Base-by-base conservation (phyloP, 2,329 filamentous ascomycete species). In the Fusarium beomiforme region DNA sequence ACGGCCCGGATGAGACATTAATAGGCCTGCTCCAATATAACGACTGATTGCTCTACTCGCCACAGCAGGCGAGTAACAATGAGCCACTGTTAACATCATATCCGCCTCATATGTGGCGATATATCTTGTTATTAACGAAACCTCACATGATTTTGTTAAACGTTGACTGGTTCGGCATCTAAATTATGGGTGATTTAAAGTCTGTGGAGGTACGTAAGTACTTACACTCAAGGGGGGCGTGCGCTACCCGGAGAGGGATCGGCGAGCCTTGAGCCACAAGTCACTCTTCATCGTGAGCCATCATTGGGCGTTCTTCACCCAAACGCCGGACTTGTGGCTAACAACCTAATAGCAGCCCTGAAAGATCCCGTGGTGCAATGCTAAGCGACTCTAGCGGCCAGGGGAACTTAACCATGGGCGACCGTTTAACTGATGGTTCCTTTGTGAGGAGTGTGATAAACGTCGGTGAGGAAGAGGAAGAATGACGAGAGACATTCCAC, bases 251-350 rank as follows among this genome's bases (percentile, higher is more conserved):
- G 64, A 67, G 55, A 63, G 66, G 66, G 70, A 77, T 77, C 70
- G 72, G 58, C 71, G 60, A 68, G 58, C 63, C 50, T 64, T 61
- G 74, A 76, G 74, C 75, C 73, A 76, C 70, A 77, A 75, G 75
- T 76, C 70, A 69, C 70, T 73, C 53, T 62, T 47, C 65, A 73
- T 72, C 64, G 39, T 43, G 64, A 53, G 21, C 59, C 58, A 58
- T 66, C 55, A 62, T 66, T 74, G 63, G 69, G 21, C 57, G 54
- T 37, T 41, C n/a, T 60, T 59, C 24, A 59, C 53, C 44, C 36
- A 63, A 51, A 34, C 44, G 43, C 53, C 23, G 41, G 50, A 55
- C 53, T 49, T 44, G 51, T 51, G 53, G 47, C 54, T 59, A 43
- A 53, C 55, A 46, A 43, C 36, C 49, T 56, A 47, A 54, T 43